A percentile compares a stretch with the other conserved stretches of the same genome.
These are phyloP conservation scores for Lipomyces mesembrius DNA, from an alignment of 805 yeast genomes.

Conservation along the genomic window DNA sequence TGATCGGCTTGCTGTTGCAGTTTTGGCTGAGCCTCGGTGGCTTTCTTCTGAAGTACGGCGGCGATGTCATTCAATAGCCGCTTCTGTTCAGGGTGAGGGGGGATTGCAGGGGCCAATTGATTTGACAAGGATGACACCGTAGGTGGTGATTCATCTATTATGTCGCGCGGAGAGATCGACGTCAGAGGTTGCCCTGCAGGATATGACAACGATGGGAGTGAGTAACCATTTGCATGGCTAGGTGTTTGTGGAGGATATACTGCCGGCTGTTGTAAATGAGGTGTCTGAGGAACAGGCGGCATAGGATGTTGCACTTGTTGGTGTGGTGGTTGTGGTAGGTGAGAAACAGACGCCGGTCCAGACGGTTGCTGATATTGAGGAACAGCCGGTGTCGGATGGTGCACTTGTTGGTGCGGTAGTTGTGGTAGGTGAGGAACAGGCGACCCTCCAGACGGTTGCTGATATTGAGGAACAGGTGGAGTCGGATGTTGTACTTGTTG, in stretches of 20 bases:
- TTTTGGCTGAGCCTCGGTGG: slow-evolving; percentile 40
- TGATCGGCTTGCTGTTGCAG: slow-evolving; percentile 40
- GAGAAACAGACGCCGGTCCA: background rate
- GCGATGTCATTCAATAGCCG: slow-evolving; percentile 40
- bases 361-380: slow-evolving; percentile 3
- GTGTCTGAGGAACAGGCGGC: slow-evolving; percentile 9
- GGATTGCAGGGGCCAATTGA: slow-evolving; percentile 39
- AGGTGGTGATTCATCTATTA: slow-evolving; percentile 25
- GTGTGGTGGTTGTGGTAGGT: slow-evolving; percentile 1
- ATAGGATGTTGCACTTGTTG: background rate
- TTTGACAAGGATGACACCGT: background rate
- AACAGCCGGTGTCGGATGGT: slow-evolving; percentile 2
- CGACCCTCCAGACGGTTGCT: background rate
- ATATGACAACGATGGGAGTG: slow-evolving; percentile 3
- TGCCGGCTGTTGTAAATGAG: slow-evolving; percentile 9
- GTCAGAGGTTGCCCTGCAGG: background rate
- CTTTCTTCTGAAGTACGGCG: slow-evolving; percentile 39
- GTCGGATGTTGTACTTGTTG: slow-evolving; percentile 1
- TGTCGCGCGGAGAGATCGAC: slow-evolving; percentile 8
- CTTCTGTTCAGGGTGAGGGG: slow-evolving; percentile 48
- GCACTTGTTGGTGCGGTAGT: slow-evolving; percentile 1
- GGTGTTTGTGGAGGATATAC: slow-evolving; percentile 18
- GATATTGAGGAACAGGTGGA: slow-evolving; percentile 6
- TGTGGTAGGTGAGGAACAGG: background rate
- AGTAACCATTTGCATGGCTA: slow-evolving; percentile 10